A percentile compares a stretch with the other conserved stretches of the same genome.
Evolutionary conservation across 176 grass and related monocot species (phyloP).

Genomic region (Canna indica): DNA sequence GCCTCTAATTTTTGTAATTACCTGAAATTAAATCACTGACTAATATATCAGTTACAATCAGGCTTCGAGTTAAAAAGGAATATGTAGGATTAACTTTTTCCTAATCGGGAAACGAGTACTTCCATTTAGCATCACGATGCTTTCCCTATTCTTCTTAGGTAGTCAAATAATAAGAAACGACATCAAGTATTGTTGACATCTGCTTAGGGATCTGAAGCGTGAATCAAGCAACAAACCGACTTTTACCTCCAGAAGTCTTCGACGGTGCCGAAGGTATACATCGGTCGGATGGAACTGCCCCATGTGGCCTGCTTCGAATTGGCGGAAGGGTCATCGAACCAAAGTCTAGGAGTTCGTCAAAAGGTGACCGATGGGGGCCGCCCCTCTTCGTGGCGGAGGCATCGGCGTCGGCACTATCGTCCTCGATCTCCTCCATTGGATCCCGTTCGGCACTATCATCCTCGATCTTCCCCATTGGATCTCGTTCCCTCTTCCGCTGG

Average conservation of each 20-base stretch:
- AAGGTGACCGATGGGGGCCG: constrained; percentile 29
- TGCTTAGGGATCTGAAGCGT: not conserved
- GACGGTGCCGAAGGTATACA: constrained; percentile 84
- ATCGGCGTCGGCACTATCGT: constrained; percentile 18
- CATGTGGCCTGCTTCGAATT: constrained; percentile 46
- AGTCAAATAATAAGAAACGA: not conserved
- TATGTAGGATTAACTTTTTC: not conserved
- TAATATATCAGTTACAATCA: too few species aligned
- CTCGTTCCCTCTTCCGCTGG: not conserved
- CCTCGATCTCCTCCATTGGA: constrained; percentile 80
- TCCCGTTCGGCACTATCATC: too few species aligned
- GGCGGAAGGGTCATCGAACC: constrained; percentile 75
- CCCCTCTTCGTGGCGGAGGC: not conserved
- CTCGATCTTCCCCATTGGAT: constrained; percentile 36
- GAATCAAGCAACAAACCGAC: not conserved
- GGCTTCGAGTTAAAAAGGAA: not conserved
- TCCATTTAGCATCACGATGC: too few species aligned
- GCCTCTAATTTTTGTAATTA: too few species aligned
- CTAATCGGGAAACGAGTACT: too few species aligned
- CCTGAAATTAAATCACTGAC: too few species aligned
- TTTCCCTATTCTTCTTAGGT: too few species aligned
- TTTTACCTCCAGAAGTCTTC: constrained; percentile 91
- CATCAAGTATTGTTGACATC: not conserved
- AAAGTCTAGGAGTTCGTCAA: constrained; percentile 85
- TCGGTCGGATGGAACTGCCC: constrained; percentile 69